phyloP scores from a whole-genome alignment of 306 rosid genomes.

The Cicer chorassanicum region DNA sequence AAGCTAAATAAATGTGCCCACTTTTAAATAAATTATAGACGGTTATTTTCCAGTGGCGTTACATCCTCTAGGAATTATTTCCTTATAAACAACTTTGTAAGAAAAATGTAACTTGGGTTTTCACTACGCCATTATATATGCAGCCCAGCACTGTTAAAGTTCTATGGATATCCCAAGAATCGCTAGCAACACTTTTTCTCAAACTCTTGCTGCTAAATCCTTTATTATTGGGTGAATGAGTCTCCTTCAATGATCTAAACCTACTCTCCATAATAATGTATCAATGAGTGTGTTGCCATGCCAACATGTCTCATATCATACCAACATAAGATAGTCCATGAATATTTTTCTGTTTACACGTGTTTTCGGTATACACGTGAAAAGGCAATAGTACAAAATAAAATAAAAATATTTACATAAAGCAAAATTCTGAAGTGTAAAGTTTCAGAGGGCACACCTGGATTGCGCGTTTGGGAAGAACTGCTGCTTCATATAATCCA shows the following conservation, averaged over 20 bases:
- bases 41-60: constrained; percentile 9
- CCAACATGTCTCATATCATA: no score
- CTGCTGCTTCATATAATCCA: constrained; percentile 87
- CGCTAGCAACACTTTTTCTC: neutral
- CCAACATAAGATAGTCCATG: no score
- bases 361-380: no score
- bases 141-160: no score
- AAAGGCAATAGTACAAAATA: neutral
- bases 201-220: neutral
- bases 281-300: no score
- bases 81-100: neutral
- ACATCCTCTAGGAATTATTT: constrained; percentile 14
- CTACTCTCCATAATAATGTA: no score
- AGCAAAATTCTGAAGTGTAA: constrained; percentile 23
- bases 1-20: constrained; percentile 14
- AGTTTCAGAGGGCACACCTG: constrained; percentile 63
- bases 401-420: neutral
- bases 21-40: neutral
- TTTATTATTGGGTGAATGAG: no score
- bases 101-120: neutral
- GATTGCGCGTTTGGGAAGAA: constrained; percentile 94
- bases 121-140: neutral
- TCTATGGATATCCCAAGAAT: neutral
- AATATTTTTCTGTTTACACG: no score
- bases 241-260: no score